These are phyloP conservation scores for Dissophora globulifera DNA, from an alignment of 192 early-diverging fungal genomes.

Conservation along the genomic window DNA sequence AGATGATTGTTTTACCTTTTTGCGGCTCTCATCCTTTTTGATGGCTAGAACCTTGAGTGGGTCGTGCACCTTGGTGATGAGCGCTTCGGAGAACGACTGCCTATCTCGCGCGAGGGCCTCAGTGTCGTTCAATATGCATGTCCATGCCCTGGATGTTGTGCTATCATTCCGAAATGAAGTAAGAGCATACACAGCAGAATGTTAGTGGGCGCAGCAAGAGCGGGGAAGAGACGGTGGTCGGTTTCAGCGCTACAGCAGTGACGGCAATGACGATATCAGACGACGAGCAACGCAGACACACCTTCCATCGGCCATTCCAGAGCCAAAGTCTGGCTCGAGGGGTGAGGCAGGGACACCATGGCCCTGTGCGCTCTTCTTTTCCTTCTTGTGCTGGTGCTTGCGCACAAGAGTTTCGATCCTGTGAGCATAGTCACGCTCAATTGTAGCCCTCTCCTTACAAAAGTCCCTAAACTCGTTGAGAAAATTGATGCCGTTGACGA, in stretches of 20 bases:
- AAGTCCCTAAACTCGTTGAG: conserved; percentile 76
- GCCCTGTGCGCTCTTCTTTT: conserved; percentile 45
- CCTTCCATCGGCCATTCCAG: conserved; percentile 48
- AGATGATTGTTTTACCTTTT: conserved; percentile 72
- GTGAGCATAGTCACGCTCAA: conserved; percentile 77
- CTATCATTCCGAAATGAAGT: too few species aligned
- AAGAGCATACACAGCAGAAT: too few species aligned
- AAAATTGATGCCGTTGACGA: conserved; percentile 68
- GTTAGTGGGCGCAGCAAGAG: neutral
- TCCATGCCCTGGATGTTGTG: conserved; percentile 70
- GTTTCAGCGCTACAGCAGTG: neutral
- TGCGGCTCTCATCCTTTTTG: conserved; percentile 75
- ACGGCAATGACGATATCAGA: neutral
- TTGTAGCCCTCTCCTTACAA: conserved; percentile 71
- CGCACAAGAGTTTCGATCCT: conserved; percentile 70
- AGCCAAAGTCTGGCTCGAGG: conserved; percentile 42
- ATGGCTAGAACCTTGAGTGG: conserved; percentile 60
- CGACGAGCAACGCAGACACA: conserved; percentile 10
- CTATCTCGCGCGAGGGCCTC: conserved; percentile 63
- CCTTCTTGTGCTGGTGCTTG: conserved; percentile 64
- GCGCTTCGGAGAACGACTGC: conserved; percentile 59
- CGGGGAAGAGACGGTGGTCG: too few species aligned
- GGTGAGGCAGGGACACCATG: conserved; percentile 35
- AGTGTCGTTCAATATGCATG: conserved; percentile 64
- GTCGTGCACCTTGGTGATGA: conserved; percentile 64